Conservation (phyloP, 1,284 basidiomycete species). For the Veloboletus limbatus region DNA sequence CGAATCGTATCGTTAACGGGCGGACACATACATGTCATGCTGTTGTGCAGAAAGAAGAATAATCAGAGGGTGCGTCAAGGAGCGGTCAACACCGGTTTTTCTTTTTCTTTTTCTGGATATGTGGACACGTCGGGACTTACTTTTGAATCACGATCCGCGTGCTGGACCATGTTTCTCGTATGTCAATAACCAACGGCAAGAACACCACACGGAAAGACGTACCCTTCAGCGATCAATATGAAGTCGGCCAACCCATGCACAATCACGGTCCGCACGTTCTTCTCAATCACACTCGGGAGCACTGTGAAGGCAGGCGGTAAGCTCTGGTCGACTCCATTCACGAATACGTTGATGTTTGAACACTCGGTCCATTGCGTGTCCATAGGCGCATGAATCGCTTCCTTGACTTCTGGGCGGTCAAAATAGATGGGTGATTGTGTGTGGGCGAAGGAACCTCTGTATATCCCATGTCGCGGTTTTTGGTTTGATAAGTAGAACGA, state of each 20-base stretch:
- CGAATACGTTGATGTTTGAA: slow-evolving; percentile 58
- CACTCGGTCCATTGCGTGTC: slow-evolving; percentile 65
- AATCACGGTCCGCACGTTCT: slow-evolving; percentile 65
- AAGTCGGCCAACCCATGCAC: slow-evolving; percentile 73
- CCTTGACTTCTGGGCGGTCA: slow-evolving; percentile 66
- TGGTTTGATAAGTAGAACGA: too few species aligned
- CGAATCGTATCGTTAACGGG: background rate
- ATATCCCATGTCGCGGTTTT: too few species aligned
- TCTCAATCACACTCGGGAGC: slow-evolving; percentile 72
- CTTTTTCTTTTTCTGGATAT: too few species aligned
- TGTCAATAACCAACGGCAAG: background rate
- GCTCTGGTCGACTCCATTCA: slow-evolving; percentile 56
- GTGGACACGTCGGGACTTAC: too few species aligned
- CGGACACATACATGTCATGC: background rate
- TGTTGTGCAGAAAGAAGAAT: background rate
- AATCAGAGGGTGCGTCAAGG: too few species aligned
- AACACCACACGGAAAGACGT: slow-evolving; percentile 18
- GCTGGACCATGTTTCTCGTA: slow-evolving; percentile 31
- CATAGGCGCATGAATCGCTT: slow-evolving; percentile 67
- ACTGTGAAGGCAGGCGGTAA: slow-evolving; percentile 61
- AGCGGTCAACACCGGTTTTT: too few species aligned
- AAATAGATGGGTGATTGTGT: slow-evolving; percentile 59
- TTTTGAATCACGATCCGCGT: slow-evolving; percentile 66
- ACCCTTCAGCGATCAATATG: slow-evolving; percentile 71
- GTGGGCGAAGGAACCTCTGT: slow-evolving; percentile 62